A percentile compares a stretch with the other conserved stretches of the same genome.
Evolutionary conservation across 805 yeast species (phyloP).

Genomic region (Ogataea parapolymorpha): DNA sequence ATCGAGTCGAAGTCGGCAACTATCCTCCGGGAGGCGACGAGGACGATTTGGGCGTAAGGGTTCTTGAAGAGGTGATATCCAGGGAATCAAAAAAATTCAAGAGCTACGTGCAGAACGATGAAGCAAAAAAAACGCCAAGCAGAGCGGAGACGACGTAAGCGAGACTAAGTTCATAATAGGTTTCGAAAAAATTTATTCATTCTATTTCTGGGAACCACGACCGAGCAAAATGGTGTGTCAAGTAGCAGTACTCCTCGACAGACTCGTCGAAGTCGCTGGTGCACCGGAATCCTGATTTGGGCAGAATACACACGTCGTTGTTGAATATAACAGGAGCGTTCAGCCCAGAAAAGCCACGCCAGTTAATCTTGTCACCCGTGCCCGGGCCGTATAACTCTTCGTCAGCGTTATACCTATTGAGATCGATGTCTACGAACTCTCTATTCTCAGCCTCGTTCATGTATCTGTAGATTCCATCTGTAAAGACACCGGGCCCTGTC

Average conservation of each 20-base stretch:
- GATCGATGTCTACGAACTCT: slow-evolving; percentile 11
- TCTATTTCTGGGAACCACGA: slow-evolving; percentile 15
- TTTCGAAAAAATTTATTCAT: neutral
- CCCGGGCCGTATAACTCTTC: slow-evolving; percentile 17
- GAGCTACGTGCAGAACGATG: no score
- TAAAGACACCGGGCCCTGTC: slow-evolving; percentile 93
- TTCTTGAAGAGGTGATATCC: no score
- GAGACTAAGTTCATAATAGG: neutral
- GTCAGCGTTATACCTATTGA: slow-evolving; percentile 10
- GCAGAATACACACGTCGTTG: slow-evolving; percentile 21
- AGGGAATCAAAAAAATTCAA: no score
- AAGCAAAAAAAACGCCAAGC: no score
- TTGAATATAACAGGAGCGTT: slow-evolving; percentile 18
- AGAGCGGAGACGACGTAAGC: no score
- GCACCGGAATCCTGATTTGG: slow-evolving; percentile 17
- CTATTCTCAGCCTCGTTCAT: slow-evolving; percentile 31
- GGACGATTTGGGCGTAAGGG: no score
- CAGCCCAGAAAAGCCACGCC: slow-evolving; percentile 23
- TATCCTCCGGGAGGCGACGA: no score
- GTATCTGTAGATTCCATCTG: slow-evolving; percentile 54
- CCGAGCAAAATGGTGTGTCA: slow-evolving; percentile 20
- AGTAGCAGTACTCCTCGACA: slow-evolving; percentile 24
- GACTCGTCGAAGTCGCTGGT: slow-evolving; percentile 22
- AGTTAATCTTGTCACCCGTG: slow-evolving; percentile 15
- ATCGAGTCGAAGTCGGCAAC: no score